Conservation (phyloP, 306 rosid species). For the Cyclanthera cordifolia region DNA sequence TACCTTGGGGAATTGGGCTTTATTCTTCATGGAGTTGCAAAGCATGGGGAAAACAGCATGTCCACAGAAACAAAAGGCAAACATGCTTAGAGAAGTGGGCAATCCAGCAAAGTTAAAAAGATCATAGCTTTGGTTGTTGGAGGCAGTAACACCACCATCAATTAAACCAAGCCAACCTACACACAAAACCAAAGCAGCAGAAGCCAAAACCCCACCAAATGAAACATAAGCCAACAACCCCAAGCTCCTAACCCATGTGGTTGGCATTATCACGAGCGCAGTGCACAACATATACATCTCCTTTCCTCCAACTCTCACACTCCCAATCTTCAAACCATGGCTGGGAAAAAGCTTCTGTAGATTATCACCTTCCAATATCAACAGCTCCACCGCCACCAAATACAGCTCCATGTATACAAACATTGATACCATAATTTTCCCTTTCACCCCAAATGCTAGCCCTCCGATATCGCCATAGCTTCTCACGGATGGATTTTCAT, state of each 20-base stretch:
- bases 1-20: conserved; percentile 33
- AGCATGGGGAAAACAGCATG: conserved; percentile 62
- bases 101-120: conserved; percentile 25
- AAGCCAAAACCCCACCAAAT: conserved; percentile 51
- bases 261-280: conserved; percentile 41
- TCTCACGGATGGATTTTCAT: conserved; percentile 21
- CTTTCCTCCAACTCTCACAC: conserved; percentile 26
- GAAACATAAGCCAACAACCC: conserved; percentile 49
- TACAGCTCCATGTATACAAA: conserved; percentile 40
- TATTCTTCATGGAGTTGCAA: conserved; percentile 44
- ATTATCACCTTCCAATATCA: conserved; percentile 63
- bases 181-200: conserved; percentile 27
- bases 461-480: conserved; percentile 55
- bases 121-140: conserved; percentile 24
- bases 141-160: conserved; percentile 58
- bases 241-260: conserved; percentile 56
- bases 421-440: conserved; percentile 31
- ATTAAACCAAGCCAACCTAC: conserved; percentile 42
- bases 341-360: conserved; percentile 42
- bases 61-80: conserved; percentile 42
- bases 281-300: conserved; percentile 33
- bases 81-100: conserved; percentile 42
- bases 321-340: conserved; percentile 22
- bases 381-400: conserved; percentile 41
- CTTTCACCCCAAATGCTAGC: conserved; percentile 46